These are phyloP conservation scores for Neonectria faginata DNA, from an alignment of 2,329 filamentous ascomycete genomes.

Conservation along the genomic window DNA sequence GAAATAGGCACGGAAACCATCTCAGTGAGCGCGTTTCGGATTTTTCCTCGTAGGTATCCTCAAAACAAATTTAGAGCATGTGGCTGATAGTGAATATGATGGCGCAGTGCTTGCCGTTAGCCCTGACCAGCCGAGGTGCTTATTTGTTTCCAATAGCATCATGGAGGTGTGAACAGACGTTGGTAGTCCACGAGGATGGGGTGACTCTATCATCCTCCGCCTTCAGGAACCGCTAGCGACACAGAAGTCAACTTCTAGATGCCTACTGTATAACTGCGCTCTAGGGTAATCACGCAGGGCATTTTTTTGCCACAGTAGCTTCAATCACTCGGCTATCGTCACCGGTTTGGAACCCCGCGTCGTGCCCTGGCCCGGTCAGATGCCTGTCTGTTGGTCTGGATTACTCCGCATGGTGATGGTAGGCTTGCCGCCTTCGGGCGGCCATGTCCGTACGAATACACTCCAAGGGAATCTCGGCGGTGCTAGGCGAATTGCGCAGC, in stretches of 20 bases:
- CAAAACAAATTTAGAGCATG: background rate
- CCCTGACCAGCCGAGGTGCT: slow-evolving; percentile 2
- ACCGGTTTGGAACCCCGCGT: slow-evolving; percentile 8
- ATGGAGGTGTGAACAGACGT: background rate
- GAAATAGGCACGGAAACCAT: background rate
- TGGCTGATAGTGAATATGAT: background rate
- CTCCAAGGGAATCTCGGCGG: background rate
- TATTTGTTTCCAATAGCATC: background rate
- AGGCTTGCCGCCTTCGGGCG: background rate
- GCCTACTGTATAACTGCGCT: slow-evolving; percentile 8
- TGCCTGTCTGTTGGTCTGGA: slow-evolving; percentile 5
- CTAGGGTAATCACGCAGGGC: slow-evolving; percentile 2
- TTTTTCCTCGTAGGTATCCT: background rate
- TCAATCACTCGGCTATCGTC: slow-evolving; percentile 7
- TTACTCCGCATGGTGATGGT: background rate
- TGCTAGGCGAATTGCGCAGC: slow-evolving; percentile 6
- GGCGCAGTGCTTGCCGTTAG: background rate
- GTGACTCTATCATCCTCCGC: slow-evolving; percentile 8
- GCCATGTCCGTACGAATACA: background rate
- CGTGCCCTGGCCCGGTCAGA: background rate
- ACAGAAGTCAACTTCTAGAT: background rate
- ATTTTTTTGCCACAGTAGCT: background rate
- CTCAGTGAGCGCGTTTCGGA: background rate
- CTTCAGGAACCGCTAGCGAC: background rate
- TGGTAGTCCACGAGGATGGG: background rate